These are phyloP conservation scores for Rostrohypoxylon terebratum DNA, from an alignment of 495 filamentous ascomycete genomes.

Conservation along the genomic window DNA sequence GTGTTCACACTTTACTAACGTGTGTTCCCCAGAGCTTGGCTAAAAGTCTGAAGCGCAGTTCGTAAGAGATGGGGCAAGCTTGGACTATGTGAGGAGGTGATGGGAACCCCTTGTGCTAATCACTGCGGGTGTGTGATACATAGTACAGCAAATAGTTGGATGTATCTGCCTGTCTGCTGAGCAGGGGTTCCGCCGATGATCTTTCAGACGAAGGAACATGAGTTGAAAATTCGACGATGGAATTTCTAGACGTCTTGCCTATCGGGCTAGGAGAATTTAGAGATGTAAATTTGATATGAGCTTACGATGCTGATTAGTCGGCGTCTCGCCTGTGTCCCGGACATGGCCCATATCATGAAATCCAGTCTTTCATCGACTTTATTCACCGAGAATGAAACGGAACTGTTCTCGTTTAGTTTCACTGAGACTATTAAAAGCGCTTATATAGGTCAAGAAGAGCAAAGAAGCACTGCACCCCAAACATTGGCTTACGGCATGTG, in stretches of 20 bases:
- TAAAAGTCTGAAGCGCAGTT: conserved; percentile 35
- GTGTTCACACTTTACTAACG: neutral
- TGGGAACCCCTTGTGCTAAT: conserved; percentile 45
- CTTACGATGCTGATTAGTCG: conserved; percentile 36
- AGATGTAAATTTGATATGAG: neutral
- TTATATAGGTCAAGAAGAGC: neutral
- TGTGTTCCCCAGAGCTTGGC: conserved; percentile 31
- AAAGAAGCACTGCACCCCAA: neutral
- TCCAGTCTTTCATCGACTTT: conserved; percentile 11
- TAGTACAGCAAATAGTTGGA: conserved; percentile 25
- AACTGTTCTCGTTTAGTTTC: conserved; percentile 13
- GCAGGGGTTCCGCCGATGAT: conserved; percentile 23
- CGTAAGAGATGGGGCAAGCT: conserved; percentile 35
- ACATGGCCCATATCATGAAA: conserved; percentile 8
- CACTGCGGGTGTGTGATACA: conserved; percentile 41
- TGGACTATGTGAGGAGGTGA: conserved; percentile 31
- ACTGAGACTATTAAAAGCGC: conserved; percentile 2
- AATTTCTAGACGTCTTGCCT: conserved; percentile 20
- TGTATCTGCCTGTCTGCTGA: conserved; percentile 1
- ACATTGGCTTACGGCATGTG: conserved; percentile 17
- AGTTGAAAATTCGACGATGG: conserved; percentile 36
- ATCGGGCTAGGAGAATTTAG: neutral
- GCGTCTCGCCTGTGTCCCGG: conserved; percentile 28
- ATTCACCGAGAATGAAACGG: conserved; percentile 18
- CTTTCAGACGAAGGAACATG: conserved; percentile 41